These are phyloP conservation scores for Trametes sanguinea DNA, from an alignment of 768 basidiomycete genomes.

Conservation along the genomic window DNA sequence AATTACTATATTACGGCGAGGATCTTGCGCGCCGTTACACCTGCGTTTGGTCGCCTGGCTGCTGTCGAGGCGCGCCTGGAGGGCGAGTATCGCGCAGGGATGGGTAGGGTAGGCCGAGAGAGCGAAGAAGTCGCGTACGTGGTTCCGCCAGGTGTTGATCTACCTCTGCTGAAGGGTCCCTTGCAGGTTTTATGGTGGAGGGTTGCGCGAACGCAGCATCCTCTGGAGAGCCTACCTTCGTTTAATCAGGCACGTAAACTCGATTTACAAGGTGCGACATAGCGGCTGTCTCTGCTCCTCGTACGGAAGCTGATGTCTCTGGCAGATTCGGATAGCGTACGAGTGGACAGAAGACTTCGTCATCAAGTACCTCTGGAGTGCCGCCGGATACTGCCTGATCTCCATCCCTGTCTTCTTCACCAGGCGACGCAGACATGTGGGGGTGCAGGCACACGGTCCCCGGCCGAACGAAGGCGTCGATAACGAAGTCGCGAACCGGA, in stretches of 20 bases:
- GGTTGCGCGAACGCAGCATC: conserved; percentile 78
- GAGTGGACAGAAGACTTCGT: conserved; percentile 98
- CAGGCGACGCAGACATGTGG: conserved; percentile 39
- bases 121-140: conserved; percentile 91
- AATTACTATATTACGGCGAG: conserved; percentile 88
- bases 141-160: too few species aligned
- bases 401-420: conserved; percentile 87
- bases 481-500: conserved; percentile 48
- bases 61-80: conserved; percentile 85
- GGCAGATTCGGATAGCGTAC: conserved; percentile 83
- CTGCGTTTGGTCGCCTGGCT: conserved; percentile 89
- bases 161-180: background rate
- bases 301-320: background rate
- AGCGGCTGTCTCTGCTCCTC: background rate
- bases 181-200: conserved; percentile 88
- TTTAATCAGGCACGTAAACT: conserved; percentile 87
- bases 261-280: conserved; percentile 77
- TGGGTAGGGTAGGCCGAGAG: conserved; percentile 84
- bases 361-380: conserved; percentile 96
- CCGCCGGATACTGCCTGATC: conserved; percentile 88
- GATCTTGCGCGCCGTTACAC: conserved; percentile 83
- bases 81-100: conserved; percentile 88
- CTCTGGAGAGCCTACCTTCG: conserved; percentile 74
- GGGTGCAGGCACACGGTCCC: conserved; percentile 23
- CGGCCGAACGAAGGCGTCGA: conserved; percentile 21